Evolutionary conservation across 179 eudicot species (phyloP).

Genomic region (Silene coronaria): DNA sequence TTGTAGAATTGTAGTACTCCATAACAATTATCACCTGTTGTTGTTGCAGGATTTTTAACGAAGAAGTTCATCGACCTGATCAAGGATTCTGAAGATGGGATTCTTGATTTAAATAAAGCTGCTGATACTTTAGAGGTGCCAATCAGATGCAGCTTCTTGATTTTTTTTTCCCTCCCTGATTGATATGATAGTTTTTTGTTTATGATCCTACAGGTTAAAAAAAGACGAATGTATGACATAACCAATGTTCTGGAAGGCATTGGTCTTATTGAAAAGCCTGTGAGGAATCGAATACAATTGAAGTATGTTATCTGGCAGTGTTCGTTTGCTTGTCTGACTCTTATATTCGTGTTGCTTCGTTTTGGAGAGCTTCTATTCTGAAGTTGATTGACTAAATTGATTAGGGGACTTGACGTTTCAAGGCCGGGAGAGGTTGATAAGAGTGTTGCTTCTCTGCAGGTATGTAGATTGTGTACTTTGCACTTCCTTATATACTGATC

Average conservation of each 20-base stretch:
- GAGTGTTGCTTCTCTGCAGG: slow-evolving; percentile 66
- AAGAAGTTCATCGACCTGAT: slow-evolving; percentile 83
- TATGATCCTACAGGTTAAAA: slow-evolving; percentile 60
- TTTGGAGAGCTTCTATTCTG: slow-evolving; percentile 22
- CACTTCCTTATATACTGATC: neutral
- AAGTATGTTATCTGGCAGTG: slow-evolving; percentile 48
- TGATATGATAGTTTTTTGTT: slow-evolving; percentile 27
- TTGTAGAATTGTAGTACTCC: neutral
- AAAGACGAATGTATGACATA: slow-evolving; percentile 92
- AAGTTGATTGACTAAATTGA: slow-evolving; percentile 25
- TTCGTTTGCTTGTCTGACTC: neutral
- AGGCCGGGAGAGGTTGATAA: slow-evolving; percentile 68
- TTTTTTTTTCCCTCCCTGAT: neutral
- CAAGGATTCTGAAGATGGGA: slow-evolving; percentile 84
- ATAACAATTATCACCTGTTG: neutral
- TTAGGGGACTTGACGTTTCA: slow-evolving; percentile 82
- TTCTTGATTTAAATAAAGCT: slow-evolving; percentile 84
- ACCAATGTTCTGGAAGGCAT: slow-evolving; percentile 93
- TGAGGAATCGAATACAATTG: slow-evolving; percentile 92
- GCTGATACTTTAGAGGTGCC: slow-evolving; percentile 77
- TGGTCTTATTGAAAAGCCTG: slow-evolving; percentile 91
- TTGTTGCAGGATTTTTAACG: slow-evolving; percentile 60
- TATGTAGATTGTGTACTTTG: slow-evolving; percentile 13
- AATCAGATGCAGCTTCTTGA: neutral
- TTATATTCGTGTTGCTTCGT: neutral